A percentile compares a stretch with the other conserved stretches of the same genome.
Conservation (phyloP, 257 asterid genomes). For the Petrea volubilis region DNA sequence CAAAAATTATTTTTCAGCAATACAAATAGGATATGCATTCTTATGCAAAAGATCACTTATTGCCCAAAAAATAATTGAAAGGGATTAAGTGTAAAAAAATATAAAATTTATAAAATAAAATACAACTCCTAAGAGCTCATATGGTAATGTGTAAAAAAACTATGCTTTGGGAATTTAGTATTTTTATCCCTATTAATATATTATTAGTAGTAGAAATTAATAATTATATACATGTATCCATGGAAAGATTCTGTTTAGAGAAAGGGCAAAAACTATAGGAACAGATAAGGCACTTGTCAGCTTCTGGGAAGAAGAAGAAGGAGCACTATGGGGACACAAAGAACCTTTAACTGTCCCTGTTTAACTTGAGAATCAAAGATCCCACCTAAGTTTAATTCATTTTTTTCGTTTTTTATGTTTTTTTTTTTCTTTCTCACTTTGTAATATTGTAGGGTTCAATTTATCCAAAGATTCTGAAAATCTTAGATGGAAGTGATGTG, state of each 20-base stretch:
- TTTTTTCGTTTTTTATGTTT: background rate
- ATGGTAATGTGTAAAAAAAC: no score
- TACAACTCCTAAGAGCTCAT: no score
- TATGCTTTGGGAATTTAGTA: no score
- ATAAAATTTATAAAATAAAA: no score
- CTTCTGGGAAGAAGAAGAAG: slow-evolving; percentile 3
- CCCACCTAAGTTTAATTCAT: background rate
- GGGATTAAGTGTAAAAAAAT: no score
- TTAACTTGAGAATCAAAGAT: background rate
- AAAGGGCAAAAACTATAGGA: slow-evolving; percentile 12
- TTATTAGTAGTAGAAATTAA: background rate
- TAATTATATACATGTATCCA: background rate
- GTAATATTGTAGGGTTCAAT: slow-evolving; percentile 39
- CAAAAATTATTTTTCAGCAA: no score
- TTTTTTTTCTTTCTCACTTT: background rate
- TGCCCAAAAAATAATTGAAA: no score
- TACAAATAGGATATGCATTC: no score
- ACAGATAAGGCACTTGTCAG: slow-evolving; percentile 36
- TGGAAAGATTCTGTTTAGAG: slow-evolving; percentile 28
- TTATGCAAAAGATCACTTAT: no score
- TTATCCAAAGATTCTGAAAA: slow-evolving; percentile 41
- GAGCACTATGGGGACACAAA: slow-evolving; percentile 2
- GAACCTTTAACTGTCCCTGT: slow-evolving; percentile 17
- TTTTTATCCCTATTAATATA: no score
- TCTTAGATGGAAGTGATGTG: slow-evolving; percentile 21